These are phyloP conservation scores for Penicillium occitanis DNA, from an alignment of 2,329 filamentous ascomycete genomes.

Conservation along the genomic window DNA sequence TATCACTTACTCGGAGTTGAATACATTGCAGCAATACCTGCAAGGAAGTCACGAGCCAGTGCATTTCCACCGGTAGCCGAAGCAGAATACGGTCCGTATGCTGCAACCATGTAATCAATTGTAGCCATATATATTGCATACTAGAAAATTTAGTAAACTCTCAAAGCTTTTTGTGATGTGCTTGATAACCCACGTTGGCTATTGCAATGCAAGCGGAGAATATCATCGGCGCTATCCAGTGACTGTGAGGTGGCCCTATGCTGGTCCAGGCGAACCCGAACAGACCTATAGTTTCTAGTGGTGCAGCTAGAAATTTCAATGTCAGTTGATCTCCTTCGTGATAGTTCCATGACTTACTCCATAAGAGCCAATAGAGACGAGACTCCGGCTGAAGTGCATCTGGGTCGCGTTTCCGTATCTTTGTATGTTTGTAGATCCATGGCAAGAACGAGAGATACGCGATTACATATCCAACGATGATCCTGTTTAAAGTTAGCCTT, in stretches of 20 bases:
- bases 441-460: conserved; percentile 58
- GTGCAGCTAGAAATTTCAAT: conserved; percentile 45
- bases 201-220: conserved; percentile 61
- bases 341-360: conserved; percentile 33
- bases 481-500: conserved; percentile 28
- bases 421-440: conserved; percentile 48
- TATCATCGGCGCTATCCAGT: conserved; percentile 63
- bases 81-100: conserved; percentile 63
- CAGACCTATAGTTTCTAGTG: conserved; percentile 59
- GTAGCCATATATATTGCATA: conserved; percentile 61
- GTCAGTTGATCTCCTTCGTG: neutral
- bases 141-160: conserved; percentile 23
- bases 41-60: conserved; percentile 63
- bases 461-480: conserved; percentile 58
- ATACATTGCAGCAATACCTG: conserved; percentile 61
- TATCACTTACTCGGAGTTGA: conserved; percentile 51
- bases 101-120: conserved; percentile 67
- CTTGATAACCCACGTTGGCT: conserved; percentile 52
- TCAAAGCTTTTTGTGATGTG: neutral
- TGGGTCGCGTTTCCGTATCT: conserved; percentile 41
- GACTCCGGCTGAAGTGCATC: conserved; percentile 61
- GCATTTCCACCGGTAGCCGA: conserved; percentile 67
- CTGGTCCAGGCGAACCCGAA: conserved; percentile 62
- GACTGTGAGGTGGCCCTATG: conserved; percentile 53
- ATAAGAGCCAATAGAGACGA: conserved; percentile 60